Conservation (phyloP, 2,329 filamentous ascomycete genomes). For the Ascochyta viciae-villosae region DNA sequence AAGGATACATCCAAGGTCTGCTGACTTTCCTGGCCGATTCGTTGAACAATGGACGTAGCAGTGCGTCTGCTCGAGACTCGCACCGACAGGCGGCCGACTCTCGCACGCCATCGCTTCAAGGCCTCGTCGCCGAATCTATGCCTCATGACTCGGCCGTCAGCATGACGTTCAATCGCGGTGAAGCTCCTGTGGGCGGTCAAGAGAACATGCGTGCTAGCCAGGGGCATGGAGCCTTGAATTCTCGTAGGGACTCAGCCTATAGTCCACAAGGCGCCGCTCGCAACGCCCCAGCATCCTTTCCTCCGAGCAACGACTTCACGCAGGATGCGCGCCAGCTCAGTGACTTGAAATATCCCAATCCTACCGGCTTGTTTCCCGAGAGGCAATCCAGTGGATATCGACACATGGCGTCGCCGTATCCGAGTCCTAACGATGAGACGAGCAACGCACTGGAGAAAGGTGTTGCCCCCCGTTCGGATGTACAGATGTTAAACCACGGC, state of each 20-base stretch:
- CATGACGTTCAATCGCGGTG: constrained; percentile 33
- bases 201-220: constrained; percentile 37
- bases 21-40: constrained; percentile 39
- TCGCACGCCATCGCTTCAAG: constrained; percentile 35
- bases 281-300: constrained; percentile 18
- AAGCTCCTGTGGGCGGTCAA: constrained; percentile 21
- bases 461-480: constrained; percentile 19
- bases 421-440: constrained; percentile 21
- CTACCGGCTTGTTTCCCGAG: constrained; percentile 22
- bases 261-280: constrained; percentile 18
- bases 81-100: constrained; percentile 21
- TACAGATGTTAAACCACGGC: constrained; percentile 14
- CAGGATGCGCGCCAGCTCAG: constrained; percentile 25
- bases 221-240: constrained; percentile 12
- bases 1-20: constrained; percentile 45
- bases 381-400: constrained; percentile 17
- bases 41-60: constrained; percentile 26
- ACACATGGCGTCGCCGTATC: constrained; percentile 8
- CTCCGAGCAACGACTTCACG: constrained; percentile 20
- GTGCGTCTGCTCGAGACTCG: constrained; percentile 14
- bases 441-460: constrained; percentile 28
- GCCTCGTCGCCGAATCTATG: constrained; percentile 30
- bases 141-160: constrained; percentile 40
- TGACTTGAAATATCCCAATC: constrained; percentile 22
- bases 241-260: constrained; percentile 25